Conservation (phyloP, 345 rosid genomes). For the Acer saccharum region DNA sequence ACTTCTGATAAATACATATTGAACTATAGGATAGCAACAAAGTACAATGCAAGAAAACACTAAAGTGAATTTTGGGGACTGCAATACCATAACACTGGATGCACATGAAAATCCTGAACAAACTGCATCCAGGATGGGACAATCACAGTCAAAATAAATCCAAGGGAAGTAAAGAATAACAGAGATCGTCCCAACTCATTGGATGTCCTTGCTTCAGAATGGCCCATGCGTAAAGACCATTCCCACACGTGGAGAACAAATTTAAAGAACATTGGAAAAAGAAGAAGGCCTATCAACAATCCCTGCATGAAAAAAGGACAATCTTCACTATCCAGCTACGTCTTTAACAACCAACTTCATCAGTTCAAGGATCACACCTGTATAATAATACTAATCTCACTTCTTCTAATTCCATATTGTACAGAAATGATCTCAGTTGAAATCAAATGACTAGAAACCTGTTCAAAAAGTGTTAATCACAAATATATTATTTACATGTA, state of each 20-base stretch:
- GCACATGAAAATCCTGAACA: slow-evolving; percentile 70
- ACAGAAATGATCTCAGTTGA: slow-evolving; percentile 45
- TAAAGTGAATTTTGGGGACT: slow-evolving; percentile 7
- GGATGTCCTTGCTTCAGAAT: slow-evolving; percentile 33
- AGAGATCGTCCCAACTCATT: slow-evolving; percentile 51
- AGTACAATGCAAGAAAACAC: neutral
- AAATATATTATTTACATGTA: slow-evolving; percentile 6
- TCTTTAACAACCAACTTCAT: slow-evolving; percentile 17
- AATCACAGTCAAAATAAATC: slow-evolving; percentile 41
- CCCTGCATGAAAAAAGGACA: slow-evolving; percentile 53
- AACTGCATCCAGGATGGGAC: slow-evolving; percentile 88
- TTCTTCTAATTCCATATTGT: slow-evolving; percentile 63
- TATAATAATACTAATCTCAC: slow-evolving; percentile 74
- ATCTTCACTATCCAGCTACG: slow-evolving; percentile 19
- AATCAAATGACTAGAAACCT: slow-evolving; percentile 51
- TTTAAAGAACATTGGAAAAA: slow-evolving; percentile 66
- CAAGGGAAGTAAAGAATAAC: slow-evolving; percentile 60
- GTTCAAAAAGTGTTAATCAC: slow-evolving; percentile 29
- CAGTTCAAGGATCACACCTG: slow-evolving; percentile 49
- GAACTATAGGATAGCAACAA: neutral
- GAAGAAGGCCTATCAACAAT: slow-evolving; percentile 74
- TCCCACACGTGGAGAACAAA: slow-evolving; percentile 40
- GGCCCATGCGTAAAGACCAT: slow-evolving; percentile 17
- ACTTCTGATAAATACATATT: neutral
- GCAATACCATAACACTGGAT: slow-evolving; percentile 80